Conservation (phyloP, 2,329 filamentous ascomycete genomes). For the Fusarium sp. region DNA sequence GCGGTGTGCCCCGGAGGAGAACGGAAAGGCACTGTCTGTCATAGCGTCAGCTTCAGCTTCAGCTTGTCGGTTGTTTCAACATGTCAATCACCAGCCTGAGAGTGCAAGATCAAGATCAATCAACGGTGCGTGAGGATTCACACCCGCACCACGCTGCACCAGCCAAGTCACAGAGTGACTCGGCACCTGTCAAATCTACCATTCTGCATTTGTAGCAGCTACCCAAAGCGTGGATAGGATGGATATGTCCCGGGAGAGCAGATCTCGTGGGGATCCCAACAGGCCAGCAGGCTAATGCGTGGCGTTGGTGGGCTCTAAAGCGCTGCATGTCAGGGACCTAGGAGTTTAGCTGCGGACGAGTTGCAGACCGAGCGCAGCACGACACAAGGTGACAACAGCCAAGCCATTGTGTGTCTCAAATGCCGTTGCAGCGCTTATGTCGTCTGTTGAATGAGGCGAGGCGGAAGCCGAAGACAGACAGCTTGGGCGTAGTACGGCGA, state of each 20-base stretch:
- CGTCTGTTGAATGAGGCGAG: conserved; percentile 4
- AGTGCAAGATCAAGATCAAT: neutral
- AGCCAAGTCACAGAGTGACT: conserved; percentile 2
- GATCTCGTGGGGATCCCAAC: conserved; percentile 47
- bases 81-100: neutral
- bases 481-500: neutral
- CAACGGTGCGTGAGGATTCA: neutral
- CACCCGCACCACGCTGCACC: conserved; percentile 6
- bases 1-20: conserved; percentile 35
- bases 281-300: conserved; percentile 44
- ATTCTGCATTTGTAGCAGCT: conserved; percentile 9
- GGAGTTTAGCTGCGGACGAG: conserved; percentile 14
- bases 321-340: conserved; percentile 36
- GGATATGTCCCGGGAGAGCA: conserved; percentile 31
- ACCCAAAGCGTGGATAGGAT: conserved; percentile 33
- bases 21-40: conserved; percentile 29
- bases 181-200: conserved; percentile 24
- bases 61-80: conserved; percentile 13
- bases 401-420: conserved; percentile 10
- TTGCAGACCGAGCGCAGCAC: conserved; percentile 23
- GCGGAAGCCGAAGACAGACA: conserved; percentile 13
- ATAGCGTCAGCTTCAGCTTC: conserved; percentile 37
- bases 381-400: conserved; percentile 15
- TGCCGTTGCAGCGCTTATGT: conserved; percentile 14
- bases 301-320: conserved; percentile 37